Evolutionary conservation across 257 asterid genomes (phyloP), one percentile per base, ranked within the genome.

Genomic region (Solanum pinnatisectum): DNA sequence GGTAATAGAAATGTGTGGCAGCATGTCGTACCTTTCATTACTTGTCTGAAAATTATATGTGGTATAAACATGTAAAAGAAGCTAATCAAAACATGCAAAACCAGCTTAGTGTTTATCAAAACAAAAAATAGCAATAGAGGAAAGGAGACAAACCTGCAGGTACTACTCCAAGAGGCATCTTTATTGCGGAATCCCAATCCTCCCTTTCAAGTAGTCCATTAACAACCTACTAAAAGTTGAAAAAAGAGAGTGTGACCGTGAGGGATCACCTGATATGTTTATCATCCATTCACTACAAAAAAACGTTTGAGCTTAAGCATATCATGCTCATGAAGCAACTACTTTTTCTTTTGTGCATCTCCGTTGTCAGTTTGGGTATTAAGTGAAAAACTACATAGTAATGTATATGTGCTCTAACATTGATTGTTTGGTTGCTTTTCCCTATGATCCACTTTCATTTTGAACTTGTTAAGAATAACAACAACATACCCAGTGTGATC

Each of bases 141-240:
- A 36, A 42, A 12, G 59, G 39, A 74, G 27, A 87, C 65, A 63
- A 85, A 97, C 99, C 99, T 94, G 99, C 99, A 89, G 99, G 99
- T 70, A 97, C 95, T 84, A 91, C 94, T 84, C 99, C 99, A 85
- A 97, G 95, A 88, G 99, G 98, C 86, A 89, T 97, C 91, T 30
- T 92, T 81, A 96, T 94, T 49, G 98, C 98, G 27, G 89, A 90
- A 2, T 87, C 86, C 99, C 99, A 96, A 79, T 97, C 99, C 92
- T 93, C 93, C 94, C 99, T 94, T 82, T 88, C 89, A 36, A 97
- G 99, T 91, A 97, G 91, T 89, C 99, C 99, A 90, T 96, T 97
- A 83, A 97, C 92, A 72, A 96, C 98, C 99, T 97, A 94, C 94
- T 93, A 94, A 90, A 91, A 88, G 78, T 87, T 87, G 49, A 87